phyloP scores from a whole-genome alignment of 768 basidiomycete species.

The Wakefieldia striispora region DNA sequence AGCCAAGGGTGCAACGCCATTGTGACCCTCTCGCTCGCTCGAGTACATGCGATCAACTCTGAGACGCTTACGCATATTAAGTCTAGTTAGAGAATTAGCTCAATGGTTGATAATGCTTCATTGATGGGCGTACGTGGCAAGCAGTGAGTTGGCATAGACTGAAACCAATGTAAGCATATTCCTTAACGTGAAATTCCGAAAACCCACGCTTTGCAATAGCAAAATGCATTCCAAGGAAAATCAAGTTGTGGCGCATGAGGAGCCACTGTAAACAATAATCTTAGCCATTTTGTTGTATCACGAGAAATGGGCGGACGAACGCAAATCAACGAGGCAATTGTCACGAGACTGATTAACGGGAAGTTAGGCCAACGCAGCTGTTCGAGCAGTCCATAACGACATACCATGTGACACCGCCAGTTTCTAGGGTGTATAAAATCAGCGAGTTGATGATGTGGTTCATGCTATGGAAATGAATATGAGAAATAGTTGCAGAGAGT shows the following conservation, averaged over 20 bases:
- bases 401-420: slow-evolving; percentile 47
- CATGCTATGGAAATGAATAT: slow-evolving; percentile 32
- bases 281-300: neutral
- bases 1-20: slow-evolving; percentile 4
- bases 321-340: slow-evolving; percentile 33
- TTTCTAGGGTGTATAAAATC: slow-evolving; percentile 53
- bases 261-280: slow-evolving; percentile 22
- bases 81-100: slow-evolving; percentile 7
- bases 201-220: slow-evolving; percentile 32
- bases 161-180: neutral
- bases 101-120: neutral
- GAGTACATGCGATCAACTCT: slow-evolving; percentile 23
- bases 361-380: neutral
- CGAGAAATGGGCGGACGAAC: slow-evolving; percentile 12
- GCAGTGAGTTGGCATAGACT: slow-evolving; percentile 36
- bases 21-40: slow-evolving; percentile 26
- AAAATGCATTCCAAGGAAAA: slow-evolving; percentile 36
- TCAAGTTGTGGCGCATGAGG: slow-evolving; percentile 34
- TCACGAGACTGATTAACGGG: slow-evolving; percentile 22
- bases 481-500: neutral
- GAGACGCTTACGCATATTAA: slow-evolving; percentile 33
- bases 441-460: slow-evolving; percentile 48
- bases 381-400: neutral
- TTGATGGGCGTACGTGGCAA: slow-evolving; percentile 29
- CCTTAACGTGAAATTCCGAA: neutral